Base-by-base conservation (phyloP, 495 filamentous ascomycete species). In the Delitschia confertaspora region DNA sequence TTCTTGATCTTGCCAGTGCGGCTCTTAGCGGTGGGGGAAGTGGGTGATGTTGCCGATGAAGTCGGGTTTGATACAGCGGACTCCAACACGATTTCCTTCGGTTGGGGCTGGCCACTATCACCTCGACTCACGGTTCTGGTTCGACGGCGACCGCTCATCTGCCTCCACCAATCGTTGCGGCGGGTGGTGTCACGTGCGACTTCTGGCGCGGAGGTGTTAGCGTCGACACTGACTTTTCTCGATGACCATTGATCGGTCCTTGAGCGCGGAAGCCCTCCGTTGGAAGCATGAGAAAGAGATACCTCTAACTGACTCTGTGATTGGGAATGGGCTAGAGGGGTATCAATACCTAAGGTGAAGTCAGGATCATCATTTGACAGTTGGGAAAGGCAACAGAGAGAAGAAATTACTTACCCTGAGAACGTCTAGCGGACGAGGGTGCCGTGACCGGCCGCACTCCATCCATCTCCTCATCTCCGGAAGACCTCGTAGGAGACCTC, bases 81-180 rank as follows among this genome's bases (percentile, higher is more conserved):
- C 9, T 23, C 38, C 1, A 56, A 42, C 5, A 18, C 24, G 20
- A 44, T 51, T 25, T 56, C 52, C 38, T 51, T 56, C 3, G 42
- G 35, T 31, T 46, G 52, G 34, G 37, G 38, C 9, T 23, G n/a
- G 16, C 51, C 47, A 39, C 33, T 27, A 25, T 56, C 43, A 16
- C 47, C 47, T 14, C 47, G 46, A 31, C 47, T 30, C 11, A 47
- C 1, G 36, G 50, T 47, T 39, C 42, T 35, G n/a, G 47, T 33
- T 14, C 47, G 47, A 20, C 52, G 29, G 6, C 46, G 47, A 14
- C 35, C 38, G 16, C 52, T 44, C 47, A 51, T 51, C 25, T 49
- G 51, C 33, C 42, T 34, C 52, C 52, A 56, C 52, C 52, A 56
- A 13, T 48, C 51, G 42, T 31, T 41, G 35, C 27, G 41, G 11